Evolutionary conservation across 2,329 filamentous ascomycete genomes (phyloP).

Genomic region (Pestalotiopsis sp.): DNA sequence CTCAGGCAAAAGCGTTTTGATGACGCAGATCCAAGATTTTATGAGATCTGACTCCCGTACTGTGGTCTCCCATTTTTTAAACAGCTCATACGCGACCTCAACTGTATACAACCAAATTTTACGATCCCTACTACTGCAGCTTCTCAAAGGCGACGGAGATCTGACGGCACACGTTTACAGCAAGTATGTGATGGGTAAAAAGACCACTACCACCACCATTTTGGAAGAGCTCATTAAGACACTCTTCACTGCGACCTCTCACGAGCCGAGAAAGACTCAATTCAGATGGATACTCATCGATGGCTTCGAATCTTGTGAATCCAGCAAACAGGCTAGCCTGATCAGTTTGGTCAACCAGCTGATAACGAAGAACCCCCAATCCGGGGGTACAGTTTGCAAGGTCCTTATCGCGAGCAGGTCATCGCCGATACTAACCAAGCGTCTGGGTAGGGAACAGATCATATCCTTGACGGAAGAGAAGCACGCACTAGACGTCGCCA

Average conservation of each 20-base stretch:
- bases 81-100: conserved; percentile 30
- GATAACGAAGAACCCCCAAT: background rate
- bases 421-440: conserved; percentile 17
- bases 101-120: conserved; percentile 34
- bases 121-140: conserved; percentile 31
- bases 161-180: conserved; percentile 27
- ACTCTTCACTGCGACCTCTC: conserved; percentile 16
- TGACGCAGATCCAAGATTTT: conserved; percentile 30
- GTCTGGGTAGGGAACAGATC: conserved; percentile 16
- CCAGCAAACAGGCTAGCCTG: conserved; percentile 15
- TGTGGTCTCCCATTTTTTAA: conserved; percentile 36
- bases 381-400: conserved; percentile 24
- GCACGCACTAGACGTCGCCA: conserved; percentile 17
- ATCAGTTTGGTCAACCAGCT: conserved; percentile 12
- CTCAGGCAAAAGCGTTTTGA: conserved; percentile 37
- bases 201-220: too few species aligned
- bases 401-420: conserved; percentile 26
- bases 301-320: conserved; percentile 26
- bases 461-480: conserved; percentile 30
- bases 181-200: conserved; percentile 23
- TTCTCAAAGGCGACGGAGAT: conserved; percentile 25
- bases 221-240: conserved; percentile 25
- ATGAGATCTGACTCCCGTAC: conserved; percentile 18
- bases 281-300: conserved; percentile 31
- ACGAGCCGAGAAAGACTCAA: conserved; percentile 3